Conservation (phyloP, 2,329 filamentous ascomycete species). For the Calycina herbarum region DNA sequence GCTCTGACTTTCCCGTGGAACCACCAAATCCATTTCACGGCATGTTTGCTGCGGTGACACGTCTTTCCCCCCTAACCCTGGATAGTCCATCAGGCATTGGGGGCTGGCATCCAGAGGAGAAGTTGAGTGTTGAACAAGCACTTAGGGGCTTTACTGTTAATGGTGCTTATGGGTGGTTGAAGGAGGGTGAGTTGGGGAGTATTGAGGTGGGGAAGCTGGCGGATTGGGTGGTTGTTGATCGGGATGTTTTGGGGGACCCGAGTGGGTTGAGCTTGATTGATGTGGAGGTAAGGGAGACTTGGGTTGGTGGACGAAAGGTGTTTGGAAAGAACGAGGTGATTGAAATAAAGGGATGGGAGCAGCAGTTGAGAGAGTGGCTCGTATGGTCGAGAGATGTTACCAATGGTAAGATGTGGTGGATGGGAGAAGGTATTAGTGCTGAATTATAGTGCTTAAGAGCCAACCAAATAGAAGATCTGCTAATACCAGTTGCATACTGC, state of each 20-base stretch:
- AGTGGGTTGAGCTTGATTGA: constrained; percentile 51
- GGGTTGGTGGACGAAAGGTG: constrained; percentile 56
- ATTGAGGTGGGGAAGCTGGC: constrained; percentile 62
- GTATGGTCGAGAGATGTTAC: constrained; percentile 5
- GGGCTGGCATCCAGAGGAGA: constrained; percentile 62
- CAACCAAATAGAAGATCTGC: no score
- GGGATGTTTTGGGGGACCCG: constrained; percentile 50
- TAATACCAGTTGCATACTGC: no score
- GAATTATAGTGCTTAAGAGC: neutral
- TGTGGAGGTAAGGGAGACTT: constrained; percentile 63
- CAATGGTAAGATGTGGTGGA: constrained; percentile 9
- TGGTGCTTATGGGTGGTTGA: constrained; percentile 58
- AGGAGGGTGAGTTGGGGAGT: constrained; percentile 58
- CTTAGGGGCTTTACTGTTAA: constrained; percentile 61
- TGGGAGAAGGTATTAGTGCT: constrained; percentile 1
- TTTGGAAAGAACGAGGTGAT: neutral
- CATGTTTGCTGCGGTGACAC: constrained; percentile 66
- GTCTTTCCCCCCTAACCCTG: constrained; percentile 58
- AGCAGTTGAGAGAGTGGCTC: neutral
- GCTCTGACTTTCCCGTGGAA: constrained; percentile 72
- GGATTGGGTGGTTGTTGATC: constrained; percentile 70
- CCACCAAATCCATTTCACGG: constrained; percentile 67
- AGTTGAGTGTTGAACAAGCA: constrained; percentile 58
- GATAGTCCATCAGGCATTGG: constrained; percentile 46
- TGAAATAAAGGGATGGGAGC: neutral